A percentile compares a stretch with the other conserved stretches of the same genome.
These are phyloP conservation scores for Gamarada debralockiae DNA, from an alignment of 495 filamentous ascomycete genomes.

Conservation along the genomic window DNA sequence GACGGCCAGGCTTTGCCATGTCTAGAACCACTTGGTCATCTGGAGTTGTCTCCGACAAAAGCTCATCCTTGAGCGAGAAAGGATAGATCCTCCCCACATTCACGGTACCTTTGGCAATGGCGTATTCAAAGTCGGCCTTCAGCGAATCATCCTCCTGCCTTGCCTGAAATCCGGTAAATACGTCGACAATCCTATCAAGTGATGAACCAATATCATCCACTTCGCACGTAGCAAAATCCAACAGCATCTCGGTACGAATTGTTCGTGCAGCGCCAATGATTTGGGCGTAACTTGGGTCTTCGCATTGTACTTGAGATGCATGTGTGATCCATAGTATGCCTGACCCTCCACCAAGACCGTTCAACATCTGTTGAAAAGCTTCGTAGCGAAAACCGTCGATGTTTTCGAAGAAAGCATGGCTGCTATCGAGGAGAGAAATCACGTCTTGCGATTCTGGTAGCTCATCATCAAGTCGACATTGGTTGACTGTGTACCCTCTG, in stretches of 20 bases:
- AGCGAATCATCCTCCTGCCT: not conserved
- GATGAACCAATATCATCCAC: slow-evolving; percentile 21
- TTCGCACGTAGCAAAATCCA: slow-evolving; percentile 39
- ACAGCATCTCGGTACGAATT: slow-evolving; percentile 33
- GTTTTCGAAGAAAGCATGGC: not conserved
- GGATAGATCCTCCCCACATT: slow-evolving; percentile 8
- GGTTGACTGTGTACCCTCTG: slow-evolving; percentile 1
- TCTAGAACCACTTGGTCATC: not conserved
- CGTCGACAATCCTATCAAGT: not conserved
- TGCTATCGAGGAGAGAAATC: slow-evolving; percentile 5
- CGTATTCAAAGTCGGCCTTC: slow-evolving; percentile 16
- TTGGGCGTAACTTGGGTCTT: slow-evolving; percentile 34
- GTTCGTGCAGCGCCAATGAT: slow-evolving; percentile 38
- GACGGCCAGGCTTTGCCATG: not conserved
- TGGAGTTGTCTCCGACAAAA: not conserved
- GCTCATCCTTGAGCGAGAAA: not conserved
- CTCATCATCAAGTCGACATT: not conserved
- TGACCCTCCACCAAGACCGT: slow-evolving; percentile 4
- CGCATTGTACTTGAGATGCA: slow-evolving; percentile 23
- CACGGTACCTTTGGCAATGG: slow-evolving; percentile 1
- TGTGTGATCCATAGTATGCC: slow-evolving; percentile 39
- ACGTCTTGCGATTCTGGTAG: slow-evolving; percentile 1
- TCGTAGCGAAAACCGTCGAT: slow-evolving; percentile 22
- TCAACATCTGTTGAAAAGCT: slow-evolving; percentile 10
- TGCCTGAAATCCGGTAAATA: not conserved